Evolutionary conservation across 768 basidiomycete species (phyloP).

Genomic region (Lactifluus subvellereus): DNA sequence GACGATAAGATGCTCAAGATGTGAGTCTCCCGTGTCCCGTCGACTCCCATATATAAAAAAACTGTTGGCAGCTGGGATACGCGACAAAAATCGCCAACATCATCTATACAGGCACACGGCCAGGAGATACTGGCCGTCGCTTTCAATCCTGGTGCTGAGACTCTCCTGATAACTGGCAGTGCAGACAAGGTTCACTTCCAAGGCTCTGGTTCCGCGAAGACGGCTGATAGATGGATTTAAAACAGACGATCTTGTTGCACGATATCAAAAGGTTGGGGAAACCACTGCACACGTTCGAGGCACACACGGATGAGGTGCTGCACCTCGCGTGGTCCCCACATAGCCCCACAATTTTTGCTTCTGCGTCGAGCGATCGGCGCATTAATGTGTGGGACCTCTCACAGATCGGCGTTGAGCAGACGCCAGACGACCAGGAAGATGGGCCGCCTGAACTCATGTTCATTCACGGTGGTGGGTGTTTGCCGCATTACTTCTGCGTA

Average conservation of each 20-base stretch:
- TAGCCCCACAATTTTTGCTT: slow-evolving; percentile 87
- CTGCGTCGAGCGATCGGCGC: slow-evolving; percentile 87
- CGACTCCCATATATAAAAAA: slow-evolving; percentile 11
- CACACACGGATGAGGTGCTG: slow-evolving; percentile 91
- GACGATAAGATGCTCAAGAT: slow-evolving; percentile 94
- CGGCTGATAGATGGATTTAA: neutral
- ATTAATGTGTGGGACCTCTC: slow-evolving; percentile 94
- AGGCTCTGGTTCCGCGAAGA: neutral
- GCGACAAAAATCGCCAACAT: slow-evolving; percentile 62
- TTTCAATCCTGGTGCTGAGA: slow-evolving; percentile 77
- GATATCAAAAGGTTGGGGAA: slow-evolving; percentile 72
- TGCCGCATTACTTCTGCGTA: neutral
- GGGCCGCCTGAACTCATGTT: slow-evolving; percentile 96
- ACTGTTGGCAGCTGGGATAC: slow-evolving; percentile 78
- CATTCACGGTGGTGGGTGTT: slow-evolving; percentile 75
- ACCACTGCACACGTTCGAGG: slow-evolving; percentile 85
- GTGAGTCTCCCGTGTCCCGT: slow-evolving; percentile 43
- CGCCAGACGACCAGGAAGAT: slow-evolving; percentile 97
- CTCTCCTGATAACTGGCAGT: slow-evolving; percentile 84
- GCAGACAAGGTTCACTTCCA: slow-evolving; percentile 71
- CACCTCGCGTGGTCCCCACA: slow-evolving; percentile 95
- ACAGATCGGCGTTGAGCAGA: slow-evolving; percentile 91
- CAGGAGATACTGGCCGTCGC: slow-evolving; percentile 87
- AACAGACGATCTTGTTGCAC: slow-evolving; percentile 80
- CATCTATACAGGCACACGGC: slow-evolving; percentile 76